Evolutionary conservation across 495 filamentous ascomycete species (phyloP).

Genomic region (Trichoderma gamsii): DNA sequence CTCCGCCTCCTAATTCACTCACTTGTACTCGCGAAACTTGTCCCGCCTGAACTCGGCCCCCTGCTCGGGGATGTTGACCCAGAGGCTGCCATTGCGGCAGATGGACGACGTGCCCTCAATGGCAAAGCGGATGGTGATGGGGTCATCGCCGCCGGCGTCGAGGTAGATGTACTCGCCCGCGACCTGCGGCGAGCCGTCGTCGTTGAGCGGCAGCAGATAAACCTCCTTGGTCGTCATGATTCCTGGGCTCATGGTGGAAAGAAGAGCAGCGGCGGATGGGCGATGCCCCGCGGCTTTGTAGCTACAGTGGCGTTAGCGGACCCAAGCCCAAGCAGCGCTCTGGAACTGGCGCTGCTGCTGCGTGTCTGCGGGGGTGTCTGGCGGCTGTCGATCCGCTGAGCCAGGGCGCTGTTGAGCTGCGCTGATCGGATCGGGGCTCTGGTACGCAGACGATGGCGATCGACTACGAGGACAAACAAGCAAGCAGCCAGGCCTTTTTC

Average conservation of each 20-base stretch:
- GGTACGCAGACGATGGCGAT: not conserved
- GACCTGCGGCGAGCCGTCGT: conserved; percentile 87
- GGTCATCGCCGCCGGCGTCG: conserved; percentile 61
- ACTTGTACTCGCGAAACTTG: conserved; percentile 83
- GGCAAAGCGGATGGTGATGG: conserved; percentile 78
- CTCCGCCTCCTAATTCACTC: conserved; percentile 24
- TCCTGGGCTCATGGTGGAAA: conserved; percentile 38
- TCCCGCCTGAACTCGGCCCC: conserved; percentile 68
- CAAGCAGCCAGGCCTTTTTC: not conserved
- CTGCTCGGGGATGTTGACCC: conserved; percentile 85
- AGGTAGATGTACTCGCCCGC: conserved; percentile 87
- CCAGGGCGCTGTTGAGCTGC: not conserved
- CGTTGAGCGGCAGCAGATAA: conserved; percentile 82
- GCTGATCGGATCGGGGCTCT: not conserved
- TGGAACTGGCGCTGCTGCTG: too few relatives aligned
- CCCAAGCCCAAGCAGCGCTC: conserved; percentile 6
- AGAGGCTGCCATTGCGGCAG: conserved; percentile 85
- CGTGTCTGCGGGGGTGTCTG: too few relatives aligned
- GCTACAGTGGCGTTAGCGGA: conserved; percentile 7
- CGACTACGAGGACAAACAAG: not conserved
- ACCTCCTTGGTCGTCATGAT: conserved; percentile 58
- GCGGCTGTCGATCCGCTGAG: not conserved
- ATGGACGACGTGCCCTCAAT: conserved; percentile 96
- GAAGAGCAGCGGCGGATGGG: not conserved
- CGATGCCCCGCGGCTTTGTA: conserved; percentile 9